These are phyloP conservation scores for Mycosarcoma maydis DNA, from an alignment of 1,284 basidiomycete genomes.

Conservation along the genomic window DNA sequence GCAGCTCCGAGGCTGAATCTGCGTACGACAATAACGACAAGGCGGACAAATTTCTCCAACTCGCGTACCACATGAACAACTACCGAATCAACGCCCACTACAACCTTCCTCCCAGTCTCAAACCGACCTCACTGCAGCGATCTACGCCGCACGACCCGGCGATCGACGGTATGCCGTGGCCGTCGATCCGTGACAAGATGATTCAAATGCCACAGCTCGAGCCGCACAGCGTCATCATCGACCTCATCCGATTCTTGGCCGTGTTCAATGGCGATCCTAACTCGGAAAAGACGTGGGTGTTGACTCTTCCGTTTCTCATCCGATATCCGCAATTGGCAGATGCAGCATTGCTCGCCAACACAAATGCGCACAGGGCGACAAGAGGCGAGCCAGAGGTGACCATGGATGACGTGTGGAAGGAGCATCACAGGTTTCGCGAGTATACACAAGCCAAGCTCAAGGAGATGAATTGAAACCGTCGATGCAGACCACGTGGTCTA, in stretches of 20 bases:
- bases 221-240: constrained; percentile 30
- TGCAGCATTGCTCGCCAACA: constrained; percentile 19
- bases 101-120: constrained; percentile 43
- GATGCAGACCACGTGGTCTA: too few relatives aligned
- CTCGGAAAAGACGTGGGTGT: constrained; percentile 35
- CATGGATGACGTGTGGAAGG: constrained; percentile 39
- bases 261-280: constrained; percentile 30
- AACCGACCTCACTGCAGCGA: constrained; percentile 44
- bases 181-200: constrained; percentile 46
- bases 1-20: constrained; percentile 1
- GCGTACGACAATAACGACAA: constrained; percentile 21
- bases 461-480: constrained; percentile 12
- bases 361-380: constrained; percentile 22
- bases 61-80: constrained; percentile 47
- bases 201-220: constrained; percentile 39
- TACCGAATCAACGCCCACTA: constrained; percentile 39
- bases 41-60: constrained; percentile 21
- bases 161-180: constrained; percentile 44
- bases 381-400: constrained; percentile 22
- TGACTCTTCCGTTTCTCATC: constrained; percentile 44
- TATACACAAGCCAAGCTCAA: constrained; percentile 29
- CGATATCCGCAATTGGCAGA: constrained; percentile 46
- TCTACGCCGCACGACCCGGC: constrained; percentile 46
- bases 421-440: constrained; percentile 23
- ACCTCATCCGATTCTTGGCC: constrained; percentile 19